These are phyloP conservation scores for Eucalyptus marginata DNA, from an alignment of 345 rosid genomes.

Conservation along the genomic window DNA sequence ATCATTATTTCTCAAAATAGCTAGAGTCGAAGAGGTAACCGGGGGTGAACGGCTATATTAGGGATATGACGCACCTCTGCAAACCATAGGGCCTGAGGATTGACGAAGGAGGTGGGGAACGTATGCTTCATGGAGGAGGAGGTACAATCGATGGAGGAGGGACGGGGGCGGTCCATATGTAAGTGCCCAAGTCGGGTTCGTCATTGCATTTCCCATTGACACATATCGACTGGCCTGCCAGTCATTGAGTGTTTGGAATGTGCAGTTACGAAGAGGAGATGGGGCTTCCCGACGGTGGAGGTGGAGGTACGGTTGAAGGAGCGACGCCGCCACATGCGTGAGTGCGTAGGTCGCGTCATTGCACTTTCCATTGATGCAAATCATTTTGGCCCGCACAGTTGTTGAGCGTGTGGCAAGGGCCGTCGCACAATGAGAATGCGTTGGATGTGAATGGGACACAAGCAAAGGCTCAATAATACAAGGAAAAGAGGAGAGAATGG, in stretches of 20 bases:
- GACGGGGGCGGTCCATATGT: neutral
- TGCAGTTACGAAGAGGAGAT: slow-evolving; percentile 5
- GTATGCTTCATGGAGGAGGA: neutral
- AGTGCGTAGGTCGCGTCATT: slow-evolving; percentile 6
- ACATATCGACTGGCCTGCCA: slow-evolving; percentile 23
- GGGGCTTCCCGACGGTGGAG: neutral
- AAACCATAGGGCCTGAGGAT: neutral
- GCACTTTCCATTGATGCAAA: slow-evolving; percentile 18
- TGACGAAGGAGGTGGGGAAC: neutral
- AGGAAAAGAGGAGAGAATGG: neutral
- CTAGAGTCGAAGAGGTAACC: neutral
- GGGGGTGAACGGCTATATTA: slow-evolving; percentile 17
- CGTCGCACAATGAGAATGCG: neutral
- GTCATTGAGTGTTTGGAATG: slow-evolving; percentile 1
- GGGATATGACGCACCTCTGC: neutral
- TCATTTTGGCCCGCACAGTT: slow-evolving; percentile 24
- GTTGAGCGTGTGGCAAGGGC: slow-evolving; percentile 1
- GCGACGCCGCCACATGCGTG: neutral
- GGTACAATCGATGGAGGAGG: neutral
- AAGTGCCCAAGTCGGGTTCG: slow-evolving; percentile 16
- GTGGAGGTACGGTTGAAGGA: neutral
- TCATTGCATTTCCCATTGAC: slow-evolving; percentile 14
- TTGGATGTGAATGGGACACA: neutral
- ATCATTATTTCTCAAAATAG: slow-evolving; percentile 11
- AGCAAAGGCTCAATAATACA: neutral